A percentile compares a stretch with the other conserved stretches of the same genome.
These are phyloP conservation scores for Stagonosporopsis cucurbitacearum DNA, from an alignment of 2,329 filamentous ascomycete species.

Conservation along the genomic window DNA sequence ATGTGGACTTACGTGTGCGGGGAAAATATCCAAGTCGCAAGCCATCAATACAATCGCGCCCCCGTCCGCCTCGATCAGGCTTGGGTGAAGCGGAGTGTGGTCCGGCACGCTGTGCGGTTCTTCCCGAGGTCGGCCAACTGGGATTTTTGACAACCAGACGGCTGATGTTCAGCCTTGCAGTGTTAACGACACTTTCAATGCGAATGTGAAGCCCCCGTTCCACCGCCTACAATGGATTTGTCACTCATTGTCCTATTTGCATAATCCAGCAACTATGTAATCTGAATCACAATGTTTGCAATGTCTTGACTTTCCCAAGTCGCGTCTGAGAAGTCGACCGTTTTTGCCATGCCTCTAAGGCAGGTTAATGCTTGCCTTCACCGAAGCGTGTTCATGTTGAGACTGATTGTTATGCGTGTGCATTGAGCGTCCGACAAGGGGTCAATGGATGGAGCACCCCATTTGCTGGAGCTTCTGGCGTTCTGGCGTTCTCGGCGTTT, in stretches of 20 bases:
- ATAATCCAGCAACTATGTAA: no score
- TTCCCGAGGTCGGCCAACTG: slow-evolving; percentile 4
- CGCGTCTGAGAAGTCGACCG: no score
- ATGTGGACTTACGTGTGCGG: slow-evolving; percentile 3
- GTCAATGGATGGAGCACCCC: neutral
- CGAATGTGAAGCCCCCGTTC: neutral
- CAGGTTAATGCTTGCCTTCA: neutral
- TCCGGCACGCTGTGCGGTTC: slow-evolving; percentile 10
- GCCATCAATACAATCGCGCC: slow-evolving; percentile 8
- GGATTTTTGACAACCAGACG: neutral
- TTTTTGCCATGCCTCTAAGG: no score
- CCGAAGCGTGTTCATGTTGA: neutral
- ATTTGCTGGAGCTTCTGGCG: neutral
- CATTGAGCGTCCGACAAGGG: neutral
- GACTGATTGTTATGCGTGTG: neutral
- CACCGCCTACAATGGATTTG: neutral
- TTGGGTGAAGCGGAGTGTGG: slow-evolving; percentile 9
- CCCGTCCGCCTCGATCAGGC: slow-evolving; percentile 10
- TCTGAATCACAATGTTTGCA: no score
- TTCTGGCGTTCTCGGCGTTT: slow-evolving; percentile 4
- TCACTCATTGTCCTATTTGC: no score
- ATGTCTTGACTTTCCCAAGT: no score
- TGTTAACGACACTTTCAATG: neutral
- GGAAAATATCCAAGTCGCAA: slow-evolving; percentile 6
- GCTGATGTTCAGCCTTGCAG: slow-evolving; percentile 1